A percentile compares a stretch with the other conserved stretches of the same genome.
These are phyloP conservation scores for Xerocomus nothofagi DNA, from an alignment of 1,284 basidiomycete species.

Conservation along the genomic window DNA sequence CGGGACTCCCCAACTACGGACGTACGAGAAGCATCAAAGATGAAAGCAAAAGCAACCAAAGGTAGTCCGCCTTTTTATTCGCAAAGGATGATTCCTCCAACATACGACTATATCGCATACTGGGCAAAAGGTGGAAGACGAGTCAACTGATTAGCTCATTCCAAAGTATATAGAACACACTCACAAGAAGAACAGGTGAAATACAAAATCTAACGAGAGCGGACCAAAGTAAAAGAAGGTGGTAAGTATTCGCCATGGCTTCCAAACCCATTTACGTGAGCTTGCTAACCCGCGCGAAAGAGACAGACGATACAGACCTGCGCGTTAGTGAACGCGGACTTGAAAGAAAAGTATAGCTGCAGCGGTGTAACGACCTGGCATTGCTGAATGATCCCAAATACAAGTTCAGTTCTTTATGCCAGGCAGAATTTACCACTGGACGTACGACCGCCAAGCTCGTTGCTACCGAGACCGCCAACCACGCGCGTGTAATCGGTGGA, in stretches of 20 bases:
- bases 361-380: constrained; percentile 86
- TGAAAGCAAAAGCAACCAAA: constrained; percentile 86
- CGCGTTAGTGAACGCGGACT: constrained; percentile 75
- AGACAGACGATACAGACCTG: constrained; percentile 53
- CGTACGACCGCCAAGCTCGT: constrained; percentile 81
- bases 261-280: constrained; percentile 12
- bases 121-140: constrained; percentile 31
- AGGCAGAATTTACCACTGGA: background rate
- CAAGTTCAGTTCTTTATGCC: constrained; percentile 6
- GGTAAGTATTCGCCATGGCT: constrained; percentile 89
- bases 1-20: background rate
- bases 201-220: constrained; percentile 91
- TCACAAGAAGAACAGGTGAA: constrained; percentile 98
- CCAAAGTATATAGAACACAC: constrained; percentile 31
- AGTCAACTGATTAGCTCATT: background rate
- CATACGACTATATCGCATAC: constrained; percentile 95
- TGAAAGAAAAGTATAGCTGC: constrained; percentile 91
- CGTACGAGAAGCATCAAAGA: constrained; percentile 80
- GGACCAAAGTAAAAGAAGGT: constrained; percentile 97
- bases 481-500: constrained; percentile 84
- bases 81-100: constrained; percentile 95
- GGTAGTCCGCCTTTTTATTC: constrained; percentile 88
- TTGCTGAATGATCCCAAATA: constrained; percentile 59
- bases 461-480: constrained; percentile 75
- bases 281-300: background rate